Base-by-base conservation (phyloP, 495 filamentous ascomycete genomes). In the Trichoderma parareesei region DNA sequence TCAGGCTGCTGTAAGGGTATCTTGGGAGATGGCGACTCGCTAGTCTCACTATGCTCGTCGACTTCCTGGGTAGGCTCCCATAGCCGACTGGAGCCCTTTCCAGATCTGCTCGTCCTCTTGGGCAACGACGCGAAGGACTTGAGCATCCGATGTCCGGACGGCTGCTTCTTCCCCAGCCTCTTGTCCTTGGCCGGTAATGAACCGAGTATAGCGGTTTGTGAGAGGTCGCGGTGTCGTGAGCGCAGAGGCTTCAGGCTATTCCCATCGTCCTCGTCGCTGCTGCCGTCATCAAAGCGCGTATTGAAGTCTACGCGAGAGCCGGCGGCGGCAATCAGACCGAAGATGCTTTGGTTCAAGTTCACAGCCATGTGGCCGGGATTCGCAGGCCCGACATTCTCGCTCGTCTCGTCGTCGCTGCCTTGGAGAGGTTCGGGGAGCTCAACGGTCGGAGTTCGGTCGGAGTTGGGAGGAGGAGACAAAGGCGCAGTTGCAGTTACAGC, bases 321-420 rank as follows among this genome's bases (percentile, higher is more conserved):
- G 46, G 91, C 92, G n/a, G 91, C 89, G 16, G 93, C 90, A 66
- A 98, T 93, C 76, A 98, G 83, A 62, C 91, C 92, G 75, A 97
- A 96, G 62, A 98, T 83, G 61, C 90, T 93, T 77, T 97, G 93
- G 75, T 97, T 93, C 90, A 96, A 90, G 68, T 90, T 90, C 79
- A 81, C 79, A 57, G 79, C 77, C 71, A 81, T 79, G 60, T 75
- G 72, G 8, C 79, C 73, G 35, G 72, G 74, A 62, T 80, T 78
- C 55, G 72, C 85, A 33, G 87, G 87, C 14, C 86, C 85, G 53
- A 88, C 88, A 75, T 94, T 92, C 64, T 92, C 84, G 38, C 83
- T 81, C n/a, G 66, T 67, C 33, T 83, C 81, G 3, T 67, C 70
- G 37, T 76, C 74, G 72, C 92, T 90, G 46, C 85, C 87, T 46